Percentiles rank a stretch among this genome's conserved stretches.
phyloP scores from a whole-genome alignment of 2,329 filamentous ascomycete species.

The Dothideomycetes sp. region DNA sequence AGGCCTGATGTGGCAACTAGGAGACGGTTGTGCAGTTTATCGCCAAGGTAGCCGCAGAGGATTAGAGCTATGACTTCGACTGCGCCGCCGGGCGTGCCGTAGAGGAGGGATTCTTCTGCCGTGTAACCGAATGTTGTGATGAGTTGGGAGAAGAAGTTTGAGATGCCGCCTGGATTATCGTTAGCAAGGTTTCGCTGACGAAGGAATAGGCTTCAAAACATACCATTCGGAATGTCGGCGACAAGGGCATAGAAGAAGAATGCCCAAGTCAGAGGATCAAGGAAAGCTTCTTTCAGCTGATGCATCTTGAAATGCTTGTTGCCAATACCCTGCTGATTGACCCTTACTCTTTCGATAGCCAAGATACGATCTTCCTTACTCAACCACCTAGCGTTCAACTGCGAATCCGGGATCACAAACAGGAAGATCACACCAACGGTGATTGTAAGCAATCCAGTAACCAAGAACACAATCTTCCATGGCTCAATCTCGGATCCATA shows the following conservation, averaged over 20 bases:
- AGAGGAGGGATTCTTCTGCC: constrained; percentile 51
- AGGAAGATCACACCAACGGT: constrained; percentile 35
- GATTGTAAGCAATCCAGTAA: constrained; percentile 36
- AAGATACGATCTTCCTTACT: constrained; percentile 57
- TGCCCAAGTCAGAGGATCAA: constrained; percentile 52
- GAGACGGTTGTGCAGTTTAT: constrained; percentile 48
- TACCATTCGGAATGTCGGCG: constrained; percentile 49
- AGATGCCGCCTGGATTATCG: constrained; percentile 36
- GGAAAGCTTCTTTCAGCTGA: constrained; percentile 53
- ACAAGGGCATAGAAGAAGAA: constrained; percentile 50
- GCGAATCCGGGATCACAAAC: constrained; percentile 47
- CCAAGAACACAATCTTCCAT: constrained; percentile 53
- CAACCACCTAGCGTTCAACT: constrained; percentile 53
- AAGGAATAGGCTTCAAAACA: constrained; percentile 12
- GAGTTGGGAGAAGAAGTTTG: constrained; percentile 53
- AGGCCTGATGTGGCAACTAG: constrained; percentile 47
- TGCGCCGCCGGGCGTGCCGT: constrained; percentile 56
- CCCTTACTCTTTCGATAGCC: constrained; percentile 60
- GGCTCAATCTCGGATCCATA: constrained; percentile 51
- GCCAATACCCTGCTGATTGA: constrained; percentile 67
- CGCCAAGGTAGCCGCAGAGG: constrained; percentile 47
- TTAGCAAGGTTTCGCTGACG: too few species aligned
- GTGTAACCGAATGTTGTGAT: constrained; percentile 59
- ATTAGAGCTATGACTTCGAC: constrained; percentile 54
- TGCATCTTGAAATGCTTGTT: constrained; percentile 59